These are phyloP conservation scores for Alternaria dauci DNA, from an alignment of 2,329 filamentous ascomycete genomes.

Conservation along the genomic window DNA sequence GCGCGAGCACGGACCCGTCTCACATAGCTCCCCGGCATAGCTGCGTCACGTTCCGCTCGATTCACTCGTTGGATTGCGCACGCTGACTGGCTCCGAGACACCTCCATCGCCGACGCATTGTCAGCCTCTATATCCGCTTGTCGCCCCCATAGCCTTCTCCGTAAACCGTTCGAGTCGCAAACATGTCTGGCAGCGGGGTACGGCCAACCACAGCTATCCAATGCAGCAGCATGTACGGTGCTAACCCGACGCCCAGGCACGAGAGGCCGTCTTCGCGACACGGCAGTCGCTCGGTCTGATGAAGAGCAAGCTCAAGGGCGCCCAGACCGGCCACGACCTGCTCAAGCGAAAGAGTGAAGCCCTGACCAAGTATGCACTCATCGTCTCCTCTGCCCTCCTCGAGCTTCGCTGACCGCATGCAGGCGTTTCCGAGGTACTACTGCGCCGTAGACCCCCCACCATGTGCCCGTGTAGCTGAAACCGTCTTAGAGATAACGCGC, in stretches of 20 bases:
- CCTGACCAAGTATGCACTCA: slow-evolving; percentile 80
- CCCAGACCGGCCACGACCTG: slow-evolving; percentile 82
- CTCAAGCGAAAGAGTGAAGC: slow-evolving; percentile 98
- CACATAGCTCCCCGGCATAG: slow-evolving; percentile 23
- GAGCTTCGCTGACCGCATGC: slow-evolving; percentile 27
- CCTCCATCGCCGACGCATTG: slow-evolving; percentile 1
- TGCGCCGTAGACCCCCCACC: slow-evolving; percentile 16
- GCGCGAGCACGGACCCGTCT: slow-evolving; percentile 25
- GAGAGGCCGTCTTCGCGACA: slow-evolving; percentile 96
- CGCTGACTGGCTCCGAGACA: slow-evolving; percentile 14
- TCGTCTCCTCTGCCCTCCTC: slow-evolving; percentile 5
- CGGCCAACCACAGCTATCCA: slow-evolving; percentile 31
- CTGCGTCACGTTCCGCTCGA: slow-evolving; percentile 29
- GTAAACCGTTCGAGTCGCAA: slow-evolving; percentile 29
- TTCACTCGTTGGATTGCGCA: slow-evolving; percentile 15
- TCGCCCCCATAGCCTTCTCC: slow-evolving; percentile 2
- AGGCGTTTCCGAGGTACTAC: slow-evolving; percentile 86
- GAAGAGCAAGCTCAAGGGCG: slow-evolving; percentile 95
- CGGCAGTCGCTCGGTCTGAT: slow-evolving; percentile 95
- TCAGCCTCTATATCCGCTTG: slow-evolving; percentile 11
- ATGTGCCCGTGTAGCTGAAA: slow-evolving; percentile 34
- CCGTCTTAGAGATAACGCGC: slow-evolving; percentile 78
- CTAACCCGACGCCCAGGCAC: slow-evolving; percentile 68
- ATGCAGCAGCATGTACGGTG: slow-evolving; percentile 25
- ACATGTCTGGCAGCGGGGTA: slow-evolving; percentile 65